These are phyloP conservation scores for Mortierella sp. DNA, from an alignment of 371 early-diverging fungal genomes.

Conservation along the genomic window DNA sequence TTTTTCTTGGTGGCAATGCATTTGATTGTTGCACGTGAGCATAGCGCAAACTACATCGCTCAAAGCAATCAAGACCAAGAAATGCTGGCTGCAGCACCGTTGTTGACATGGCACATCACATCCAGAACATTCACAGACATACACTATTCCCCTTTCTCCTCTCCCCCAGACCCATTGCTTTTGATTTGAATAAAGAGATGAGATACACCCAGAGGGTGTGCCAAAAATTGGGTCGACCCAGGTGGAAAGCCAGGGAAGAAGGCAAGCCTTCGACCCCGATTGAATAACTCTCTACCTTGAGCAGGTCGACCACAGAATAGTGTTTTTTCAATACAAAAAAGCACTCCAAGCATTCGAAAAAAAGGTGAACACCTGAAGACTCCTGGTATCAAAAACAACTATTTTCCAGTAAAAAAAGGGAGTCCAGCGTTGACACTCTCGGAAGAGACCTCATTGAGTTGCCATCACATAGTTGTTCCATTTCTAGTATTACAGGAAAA, in stretches of 20 bases:
- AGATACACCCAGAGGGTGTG: constrained; percentile 23
- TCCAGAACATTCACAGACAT: neutral
- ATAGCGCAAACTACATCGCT: too few species aligned
- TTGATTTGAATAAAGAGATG: neutral
- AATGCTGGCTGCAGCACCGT: too few species aligned
- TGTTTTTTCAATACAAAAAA: constrained; percentile 38
- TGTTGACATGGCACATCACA: neutral
- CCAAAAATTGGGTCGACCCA: constrained; percentile 57
- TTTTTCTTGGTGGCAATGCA: too few species aligned
- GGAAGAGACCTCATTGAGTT: constrained; percentile 44
- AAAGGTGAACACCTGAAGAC: constrained; percentile 18
- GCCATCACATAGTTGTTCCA: constrained; percentile 34
- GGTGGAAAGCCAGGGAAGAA: constrained; percentile 30
- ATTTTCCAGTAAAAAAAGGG: constrained; percentile 26
- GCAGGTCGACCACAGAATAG: constrained; percentile 39
- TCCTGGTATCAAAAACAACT: constrained; percentile 18
- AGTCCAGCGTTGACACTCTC: constrained; percentile 55
- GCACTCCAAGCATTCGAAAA: constrained; percentile 36
- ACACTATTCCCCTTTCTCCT: neutral
- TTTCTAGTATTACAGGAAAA: constrained; percentile 40
- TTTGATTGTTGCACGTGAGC: too few species aligned
- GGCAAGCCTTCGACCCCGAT: constrained; percentile 20
- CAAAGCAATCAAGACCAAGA: too few species aligned
- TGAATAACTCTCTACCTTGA: constrained; percentile 47
- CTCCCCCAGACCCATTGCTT: neutral